Evolutionary conservation across 306 rosid species (phyloP).

Genomic region (Cicer cuneatum): DNA sequence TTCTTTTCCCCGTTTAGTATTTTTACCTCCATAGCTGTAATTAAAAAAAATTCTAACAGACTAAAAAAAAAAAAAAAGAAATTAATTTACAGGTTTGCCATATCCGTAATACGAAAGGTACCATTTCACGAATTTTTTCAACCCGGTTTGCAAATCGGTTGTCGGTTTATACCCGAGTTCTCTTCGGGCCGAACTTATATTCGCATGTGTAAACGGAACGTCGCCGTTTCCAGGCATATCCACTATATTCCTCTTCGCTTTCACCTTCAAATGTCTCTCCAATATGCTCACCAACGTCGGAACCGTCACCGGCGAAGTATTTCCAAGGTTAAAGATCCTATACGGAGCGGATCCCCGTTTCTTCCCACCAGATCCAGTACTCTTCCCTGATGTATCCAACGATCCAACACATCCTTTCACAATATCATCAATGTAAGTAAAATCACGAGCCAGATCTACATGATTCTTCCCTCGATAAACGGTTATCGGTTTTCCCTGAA

Average conservation of each 20-base stretch:
- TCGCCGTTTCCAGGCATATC: slow-evolving; percentile 99
- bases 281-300: slow-evolving; percentile 74
- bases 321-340: slow-evolving; percentile 80
- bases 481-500: slow-evolving; percentile 85
- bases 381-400: slow-evolving; percentile 69
- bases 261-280: slow-evolving; percentile 75
- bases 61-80: slow-evolving; percentile 15
- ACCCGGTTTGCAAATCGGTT: slow-evolving; percentile 88
- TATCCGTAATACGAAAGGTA: slow-evolving; percentile 86
- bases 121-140: slow-evolving; percentile 91
- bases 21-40: slow-evolving; percentile 15
- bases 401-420: slow-evolving; percentile 87
- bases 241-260: slow-evolving; percentile 77
- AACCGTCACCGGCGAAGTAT: slow-evolving; percentile 88
- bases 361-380: slow-evolving; percentile 91
- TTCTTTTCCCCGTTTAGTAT: slow-evolving; percentile 16
- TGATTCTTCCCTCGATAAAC: slow-evolving; percentile 79
- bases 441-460: slow-evolving; percentile 81
- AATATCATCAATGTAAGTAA: slow-evolving; percentile 81
- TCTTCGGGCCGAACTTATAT: slow-evolving; percentile 66
- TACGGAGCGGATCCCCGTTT: slow-evolving; percentile 71
- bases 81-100: slow-evolving; percentile 66
- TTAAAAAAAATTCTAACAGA: slow-evolving; percentile 44
- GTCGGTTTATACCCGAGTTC: slow-evolving; percentile 86
- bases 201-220: slow-evolving; percentile 92